Conservation (phyloP, 225 moss, liverwort and hornwort species). For the Pseudoscleropodium purum region DNA sequence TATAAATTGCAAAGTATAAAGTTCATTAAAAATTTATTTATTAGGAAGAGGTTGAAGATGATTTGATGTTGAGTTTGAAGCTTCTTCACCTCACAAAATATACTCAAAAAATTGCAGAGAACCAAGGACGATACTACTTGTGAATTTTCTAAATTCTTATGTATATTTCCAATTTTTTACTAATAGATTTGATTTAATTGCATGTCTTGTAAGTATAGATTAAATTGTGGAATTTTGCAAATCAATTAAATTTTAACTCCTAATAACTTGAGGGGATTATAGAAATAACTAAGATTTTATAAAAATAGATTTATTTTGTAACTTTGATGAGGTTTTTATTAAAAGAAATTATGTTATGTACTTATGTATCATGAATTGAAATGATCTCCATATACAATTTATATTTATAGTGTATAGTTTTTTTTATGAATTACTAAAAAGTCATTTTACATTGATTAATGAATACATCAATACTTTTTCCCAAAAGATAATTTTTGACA, state of each 20-base stretch:
- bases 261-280: accelerated
- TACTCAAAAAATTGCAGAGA: slow-evolving; percentile 22
- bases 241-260: too few relatives aligned
- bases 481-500: too few relatives aligned
- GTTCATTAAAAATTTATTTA: not conserved
- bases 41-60: slow-evolving; percentile 22
- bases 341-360: not conserved
- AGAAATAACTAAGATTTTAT: not conserved
- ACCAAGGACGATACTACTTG: slow-evolving; percentile 23
- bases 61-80: slow-evolving; percentile 20
- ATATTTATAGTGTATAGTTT: too few relatives aligned
- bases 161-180: not conserved
- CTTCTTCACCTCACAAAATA: slow-evolving; percentile 49
- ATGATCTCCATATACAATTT: not conserved
- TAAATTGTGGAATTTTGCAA: not conserved
- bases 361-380: not conserved
- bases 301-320: not conserved
- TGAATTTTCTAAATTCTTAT: not conserved
- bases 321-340: too few relatives aligned
- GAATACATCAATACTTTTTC: too few relatives aligned
- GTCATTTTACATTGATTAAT: accelerated
- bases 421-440: not conserved
- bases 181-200: not conserved
- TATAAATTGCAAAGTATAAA: not conserved
- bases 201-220: too few relatives aligned